Base-by-base conservation (phyloP, 1,284 basidiomycete genomes). In the Cerrena zonata region DNA sequence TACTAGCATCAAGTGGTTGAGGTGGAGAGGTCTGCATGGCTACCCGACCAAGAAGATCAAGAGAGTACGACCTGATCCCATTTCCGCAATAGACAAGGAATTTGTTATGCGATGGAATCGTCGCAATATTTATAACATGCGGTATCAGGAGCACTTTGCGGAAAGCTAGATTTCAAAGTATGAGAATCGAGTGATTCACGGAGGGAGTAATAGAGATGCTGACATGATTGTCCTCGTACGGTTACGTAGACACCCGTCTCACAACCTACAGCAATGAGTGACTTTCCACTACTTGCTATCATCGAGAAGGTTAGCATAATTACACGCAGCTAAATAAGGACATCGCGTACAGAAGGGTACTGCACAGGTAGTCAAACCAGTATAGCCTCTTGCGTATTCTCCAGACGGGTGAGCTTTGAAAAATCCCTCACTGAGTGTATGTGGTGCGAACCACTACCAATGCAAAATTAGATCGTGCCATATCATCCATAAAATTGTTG, bases 241-340 rank as follows among this genome's bases (percentile, higher is more conserved):
- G 79, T 77, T 36, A 81, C 75, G 59, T 81, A 89, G n/a, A 91
- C 72, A 2, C 89, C 89, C 21, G 74, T 69, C 7, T 74, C 65
- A 52, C 81, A 84, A 7, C 79, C 82, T 3, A 85, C 77, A 12
- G 75, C 82, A 46, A 89, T 63, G 53, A 79, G 84, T 47, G 69
- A 73, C 30, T 34, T 34, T 7, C 30, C 30, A 34, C 30, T 15
- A 34, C 30, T 34, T 15, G 30, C 30, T 34, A 15, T 34, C 30
- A 34, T 34, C 30, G 30, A 34, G 30, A 7, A 7, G 15, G 30
- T 34, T 34, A 15, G 7, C 30, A 34, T 34, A 34, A 34, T 7
- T 7, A 34, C 30, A 34, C 7, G 15, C 30, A 34, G 30, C 7
- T 34, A 7, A 15, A 34, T 34, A 18, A 10, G 41, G 38, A 38